phyloP scores from a whole-genome alignment of 2,329 filamentous ascomycete genomes.

The Phaeophleospora eucalypticola region DNA sequence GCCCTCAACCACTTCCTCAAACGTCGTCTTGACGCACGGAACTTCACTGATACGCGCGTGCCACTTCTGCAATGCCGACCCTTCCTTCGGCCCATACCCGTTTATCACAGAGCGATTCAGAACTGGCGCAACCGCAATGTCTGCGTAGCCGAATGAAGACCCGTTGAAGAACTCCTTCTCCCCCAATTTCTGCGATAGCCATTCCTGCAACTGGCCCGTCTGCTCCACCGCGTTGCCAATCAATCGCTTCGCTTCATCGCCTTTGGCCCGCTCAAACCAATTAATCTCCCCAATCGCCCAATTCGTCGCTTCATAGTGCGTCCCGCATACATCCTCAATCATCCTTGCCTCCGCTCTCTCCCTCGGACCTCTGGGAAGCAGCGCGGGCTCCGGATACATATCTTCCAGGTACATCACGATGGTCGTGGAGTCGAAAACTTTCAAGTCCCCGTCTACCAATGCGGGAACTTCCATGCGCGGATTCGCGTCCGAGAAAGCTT shows the following conservation, averaged over 20 bases:
- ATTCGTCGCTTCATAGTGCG: constrained; percentile 32
- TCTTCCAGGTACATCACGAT: constrained; percentile 33
- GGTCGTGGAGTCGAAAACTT: constrained; percentile 32
- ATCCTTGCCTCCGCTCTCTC: constrained; percentile 24
- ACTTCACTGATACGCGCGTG: constrained; percentile 17
- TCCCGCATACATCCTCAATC: constrained; percentile 31
- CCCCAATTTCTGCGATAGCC: constrained; percentile 25
- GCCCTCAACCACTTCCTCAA: constrained; percentile 22
- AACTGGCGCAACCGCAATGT: constrained; percentile 27
- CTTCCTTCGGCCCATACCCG: constrained; percentile 18
- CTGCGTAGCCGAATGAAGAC: constrained; percentile 27
- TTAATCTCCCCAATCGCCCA: constrained; percentile 26
- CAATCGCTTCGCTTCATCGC: constrained; percentile 23
- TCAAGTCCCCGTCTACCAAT: constrained; percentile 28
- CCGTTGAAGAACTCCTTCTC: constrained; percentile 28
- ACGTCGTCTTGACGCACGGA: constrained; percentile 24
- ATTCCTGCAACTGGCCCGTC: constrained; percentile 21
- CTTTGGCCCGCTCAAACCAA: constrained; percentile 24
- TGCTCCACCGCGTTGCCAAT: constrained; percentile 26
- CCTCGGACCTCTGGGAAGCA: constrained; percentile 22
- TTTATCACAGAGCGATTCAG: constrained; percentile 25
- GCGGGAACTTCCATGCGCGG: constrained; percentile 36
- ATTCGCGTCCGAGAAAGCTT: constrained; percentile 26
- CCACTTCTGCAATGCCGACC: constrained; percentile 19
- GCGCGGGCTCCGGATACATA: constrained; percentile 21